These are phyloP conservation scores for Pontederia paniculata DNA, from an alignment of 176 grass and related monocot genomes.

Conservation along the genomic window DNA sequence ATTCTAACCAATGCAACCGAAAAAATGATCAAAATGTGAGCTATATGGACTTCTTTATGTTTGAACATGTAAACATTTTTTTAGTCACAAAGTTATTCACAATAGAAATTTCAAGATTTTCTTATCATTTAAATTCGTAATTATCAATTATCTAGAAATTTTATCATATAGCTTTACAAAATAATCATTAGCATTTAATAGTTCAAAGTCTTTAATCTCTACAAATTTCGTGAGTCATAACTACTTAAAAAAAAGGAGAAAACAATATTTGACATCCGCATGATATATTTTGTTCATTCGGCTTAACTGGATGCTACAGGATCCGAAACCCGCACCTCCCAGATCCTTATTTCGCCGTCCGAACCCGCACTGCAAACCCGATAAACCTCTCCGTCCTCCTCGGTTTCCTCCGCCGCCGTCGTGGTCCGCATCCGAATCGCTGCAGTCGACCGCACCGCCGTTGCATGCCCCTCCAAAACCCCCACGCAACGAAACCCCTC, in stretches of 20 bases:
- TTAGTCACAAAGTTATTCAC: too few relatives aligned
- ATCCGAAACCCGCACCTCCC: constrained; percentile 39
- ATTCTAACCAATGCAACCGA: too few relatives aligned
- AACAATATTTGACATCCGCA: neutral
- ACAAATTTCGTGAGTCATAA: too few relatives aligned
- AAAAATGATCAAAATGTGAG: too few relatives aligned
- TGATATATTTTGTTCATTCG: neutral
- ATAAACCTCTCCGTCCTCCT: constrained; percentile 31
- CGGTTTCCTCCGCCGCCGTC: neutral
- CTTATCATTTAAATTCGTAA: too few relatives aligned
- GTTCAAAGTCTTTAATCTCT: neutral
- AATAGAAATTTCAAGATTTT: too few relatives aligned
- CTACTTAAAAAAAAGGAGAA: too few relatives aligned
- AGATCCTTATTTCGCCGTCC: constrained; percentile 68
- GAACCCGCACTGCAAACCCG: constrained; percentile 60
- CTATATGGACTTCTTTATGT: too few relatives aligned
- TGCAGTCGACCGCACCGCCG: constrained; percentile 40
- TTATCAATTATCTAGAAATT: too few relatives aligned
- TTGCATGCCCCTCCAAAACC: constrained; percentile 44
- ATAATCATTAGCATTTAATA: neutral
- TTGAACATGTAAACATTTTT: too few relatives aligned
- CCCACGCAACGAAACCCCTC: constrained; percentile 38
- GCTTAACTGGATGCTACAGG: constrained; percentile 13
- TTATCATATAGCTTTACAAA: too few relatives aligned
- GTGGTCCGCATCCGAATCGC: constrained; percentile 17